Evolutionary conservation across 345 rosid genomes (phyloP).

Genomic region (Murraya paniculata): DNA sequence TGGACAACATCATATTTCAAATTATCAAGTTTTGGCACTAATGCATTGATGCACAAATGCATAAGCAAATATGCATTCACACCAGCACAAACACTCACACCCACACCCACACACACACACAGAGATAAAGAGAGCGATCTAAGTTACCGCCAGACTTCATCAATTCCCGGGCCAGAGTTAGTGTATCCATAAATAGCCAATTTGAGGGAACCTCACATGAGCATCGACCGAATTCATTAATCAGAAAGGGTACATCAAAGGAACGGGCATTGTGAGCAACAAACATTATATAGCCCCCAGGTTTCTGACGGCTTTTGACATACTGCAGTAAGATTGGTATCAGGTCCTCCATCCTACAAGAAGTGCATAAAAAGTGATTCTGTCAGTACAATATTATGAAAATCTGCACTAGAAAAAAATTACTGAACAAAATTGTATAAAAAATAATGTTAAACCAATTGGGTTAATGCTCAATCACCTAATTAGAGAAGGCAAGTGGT

Average conservation of each 20-base stretch:
- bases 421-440: background rate
- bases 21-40: background rate
- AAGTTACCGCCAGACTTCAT: constrained; percentile 54
- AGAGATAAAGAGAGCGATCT: background rate
- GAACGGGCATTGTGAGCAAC: constrained; percentile 78
- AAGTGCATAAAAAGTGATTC: constrained; percentile 10
- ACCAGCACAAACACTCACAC: background rate
- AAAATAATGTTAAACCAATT: background rate
- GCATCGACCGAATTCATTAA: constrained; percentile 65
- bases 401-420: background rate
- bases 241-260: constrained; percentile 78
- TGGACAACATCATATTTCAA: constrained; percentile 3
- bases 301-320: constrained; percentile 70
- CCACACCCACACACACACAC: too few relatives aligned
- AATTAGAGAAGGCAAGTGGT: background rate
- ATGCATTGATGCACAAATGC: background rate
- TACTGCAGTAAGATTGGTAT: constrained; percentile 68
- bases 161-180: constrained; percentile 61
- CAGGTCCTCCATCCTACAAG: constrained; percentile 76
- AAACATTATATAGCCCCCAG: constrained; percentile 60
- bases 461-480: background rate
- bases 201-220: constrained; percentile 59
- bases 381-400: constrained; percentile 1
- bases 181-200: constrained; percentile 71
- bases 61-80: background rate